Evolutionary conservation across 345 rosid species (phyloP), one percentile per base, ranked within the genome.

Genomic region (Murraya koenigii): DNA sequence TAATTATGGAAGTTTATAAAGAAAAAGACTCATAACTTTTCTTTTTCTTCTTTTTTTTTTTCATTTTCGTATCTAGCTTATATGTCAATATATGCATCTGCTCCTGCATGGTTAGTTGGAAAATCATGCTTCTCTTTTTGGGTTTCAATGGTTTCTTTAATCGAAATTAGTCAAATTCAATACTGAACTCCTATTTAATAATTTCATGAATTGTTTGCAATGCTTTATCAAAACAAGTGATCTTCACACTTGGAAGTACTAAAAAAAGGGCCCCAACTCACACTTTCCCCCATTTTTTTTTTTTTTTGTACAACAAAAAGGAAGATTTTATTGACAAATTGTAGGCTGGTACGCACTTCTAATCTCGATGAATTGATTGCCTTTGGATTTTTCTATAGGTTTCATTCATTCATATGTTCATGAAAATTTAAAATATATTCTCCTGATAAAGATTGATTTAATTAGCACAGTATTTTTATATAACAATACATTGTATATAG

Each of bases 1-100:
- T 63, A 69, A 78, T 78, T 49, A 75, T 66, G 76, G 73, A 75
- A 75, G 47, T 64, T 71, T 67, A 61, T 52, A 52, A 52, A 70
- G 80, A 78, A 82, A 8, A 62, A 25, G 68, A 69, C 71, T 62
- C 25, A 32, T 52, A 62, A 9, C 14, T 65, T 65, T 65, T 22
- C 7, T 33, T 35, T 65, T 33, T 39, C 63, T 60, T 76, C 69
- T 66, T 15, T 4, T 33, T 7, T 25, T 20, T 20, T 61, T 69
- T 58, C 19, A 19, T 66, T 66, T 6, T 15, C 19, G 55, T 36
- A 2, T 55, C 62, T 25, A 3, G 3, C 13, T 23, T 68, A 19
- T 11, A 64, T 71, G 66, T 75, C 60, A 52, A 72, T 68, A 54
- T 78, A 33, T 65, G 1, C 26, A 58, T n/a, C 23, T 58, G 61